Evolutionary conservation across 768 basidiomycete species (phyloP).

Genomic region (Leccinum rimulosum): DNA sequence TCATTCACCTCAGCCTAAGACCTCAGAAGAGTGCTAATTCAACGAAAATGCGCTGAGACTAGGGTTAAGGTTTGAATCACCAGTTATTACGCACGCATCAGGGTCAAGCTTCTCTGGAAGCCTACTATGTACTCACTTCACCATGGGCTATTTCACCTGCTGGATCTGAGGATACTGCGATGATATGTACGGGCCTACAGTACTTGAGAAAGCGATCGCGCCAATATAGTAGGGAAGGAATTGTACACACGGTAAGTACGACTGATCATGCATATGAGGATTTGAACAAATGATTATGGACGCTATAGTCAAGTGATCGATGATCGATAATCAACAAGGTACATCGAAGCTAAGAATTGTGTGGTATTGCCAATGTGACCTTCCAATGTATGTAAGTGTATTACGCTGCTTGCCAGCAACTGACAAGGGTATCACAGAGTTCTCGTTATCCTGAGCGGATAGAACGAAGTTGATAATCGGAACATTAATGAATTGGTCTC

Average conservation of each 20-base stretch:
- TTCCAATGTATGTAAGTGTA: slow-evolving; percentile 15
- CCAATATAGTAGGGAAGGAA: background rate
- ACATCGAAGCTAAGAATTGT: background rate
- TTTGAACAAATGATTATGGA: background rate
- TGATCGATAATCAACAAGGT: slow-evolving; percentile 5
- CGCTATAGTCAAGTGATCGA: background rate
- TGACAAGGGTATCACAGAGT: slow-evolving; percentile 26
- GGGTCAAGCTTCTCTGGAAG: background rate
- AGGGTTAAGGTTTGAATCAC: background rate
- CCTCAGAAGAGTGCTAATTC: background rate
- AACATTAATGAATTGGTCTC: slow-evolving; percentile 41
- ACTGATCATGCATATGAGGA: background rate
- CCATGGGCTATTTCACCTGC: background rate
- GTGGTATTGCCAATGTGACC: slow-evolving; percentile 6
- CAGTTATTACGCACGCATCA: background rate
- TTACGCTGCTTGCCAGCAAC: slow-evolving; percentile 12
- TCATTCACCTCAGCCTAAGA: background rate
- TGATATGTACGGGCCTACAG: background rate
- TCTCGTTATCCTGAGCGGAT: slow-evolving; percentile 3
- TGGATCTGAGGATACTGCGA: background rate
- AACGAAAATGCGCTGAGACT: background rate
- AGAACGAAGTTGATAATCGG: slow-evolving; percentile 4
- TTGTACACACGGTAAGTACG: background rate
- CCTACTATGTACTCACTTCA: background rate
- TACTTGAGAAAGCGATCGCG: background rate